Evolutionary conservation across 2,329 filamentous ascomycete genomes (phyloP), one percentile per base, ranked within the genome.

Genomic region (Cordyceps pruinosa): DNA sequence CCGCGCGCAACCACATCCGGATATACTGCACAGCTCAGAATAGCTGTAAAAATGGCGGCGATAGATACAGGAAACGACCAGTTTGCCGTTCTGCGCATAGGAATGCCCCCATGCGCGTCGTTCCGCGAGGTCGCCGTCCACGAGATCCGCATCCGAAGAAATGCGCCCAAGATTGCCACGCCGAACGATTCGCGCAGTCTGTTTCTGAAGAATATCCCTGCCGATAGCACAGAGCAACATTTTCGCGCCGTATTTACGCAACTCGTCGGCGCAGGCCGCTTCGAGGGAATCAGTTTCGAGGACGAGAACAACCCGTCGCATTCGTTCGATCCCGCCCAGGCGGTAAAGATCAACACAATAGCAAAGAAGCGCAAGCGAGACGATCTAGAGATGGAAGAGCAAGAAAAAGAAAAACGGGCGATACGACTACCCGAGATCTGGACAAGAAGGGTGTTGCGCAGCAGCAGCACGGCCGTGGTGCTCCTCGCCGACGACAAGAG

Each of bases 171-270:
- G 73, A 80, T 89, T 41, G 84, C 89, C 15, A 88, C 87, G 8
- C 77, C 81, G 56, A 81, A 88, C 70, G 88, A 93, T 64, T 76
- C 83, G 17, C 86, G 92, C 64, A 91, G 89, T 60, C 79, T 99
- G 19, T 99, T 96, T 72, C 69, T 96, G n/a, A 88, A 92, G 61
- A 97, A 99, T 66, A 75, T 95, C 1, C 94, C 94, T 7, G 78
- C 87, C 61, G 92, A 97, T 68, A 86, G 90, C 59, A 95, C 90
- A 5, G 86, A 90, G 57, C 71, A 77, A 1, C 89, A 92, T 65
- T 79, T 97, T 42, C 85, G 90, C 45, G 78, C 85, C 42, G 75
- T 97, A 0, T 95, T 97, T 64, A 75, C 83, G 1, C 77, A 80
- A 1, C 81, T 95, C 17, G 79, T 97, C 0, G 88, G 89, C 9